Evolutionary conservation across 1,284 basidiomycete species (phyloP), one percentile per base, ranked within the genome.

Genomic region (Erythrobasidium hasegawianum): DNA sequence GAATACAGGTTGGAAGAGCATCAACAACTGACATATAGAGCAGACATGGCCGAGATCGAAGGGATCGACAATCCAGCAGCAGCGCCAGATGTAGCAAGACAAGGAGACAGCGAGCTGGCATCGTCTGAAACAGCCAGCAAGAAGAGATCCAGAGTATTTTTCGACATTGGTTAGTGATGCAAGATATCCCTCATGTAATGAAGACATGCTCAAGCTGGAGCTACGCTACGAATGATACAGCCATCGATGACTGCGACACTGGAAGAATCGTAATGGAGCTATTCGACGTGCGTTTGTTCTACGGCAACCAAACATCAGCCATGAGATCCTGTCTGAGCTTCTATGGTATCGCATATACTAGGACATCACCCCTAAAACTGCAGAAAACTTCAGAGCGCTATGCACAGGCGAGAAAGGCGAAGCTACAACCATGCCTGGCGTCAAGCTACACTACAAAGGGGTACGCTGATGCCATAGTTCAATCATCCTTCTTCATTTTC

Each of bases 121-220:
- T 14, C n/a, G n/a, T 4, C 45, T 8, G n/a, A 47, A 4, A 14
- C n/a, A 5, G 33, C 5, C 4, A 33, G 33, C 5, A 33, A 33
- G 33, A 33, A 57, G 13, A 57, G 49, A 69, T 71, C 71, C 18
- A 65, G 72, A 74, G 61, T 76, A 43, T 94, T 82, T 80, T 93
- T 94, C 77, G 91, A 94, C 76, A 84, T 94, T 93, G 33, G 33
- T 33, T 77, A 89, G 86, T 70, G n/a, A n/a, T n/a, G n/a, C n/a
- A n/a, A 18, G 43, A n/a, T 47, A 47, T 47, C n/a, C n/a, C n/a
- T n/a, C n/a, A n/a, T n/a, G n/a, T n/a, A n/a, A n/a, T n/a, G n/a
- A n/a, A n/a, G n/a, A n/a, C n/a, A n/a, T n/a, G n/a, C n/a, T n/a
- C n/a, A n/a, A n/a, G n/a, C n/a, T n/a, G n/a, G n/a, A n/a, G n/a